Evolutionary conservation across 1,284 basidiomycete genomes (phyloP), one percentile per base, ranked within the genome.

Genomic region (Cutaneotrichosporon sp.): DNA sequence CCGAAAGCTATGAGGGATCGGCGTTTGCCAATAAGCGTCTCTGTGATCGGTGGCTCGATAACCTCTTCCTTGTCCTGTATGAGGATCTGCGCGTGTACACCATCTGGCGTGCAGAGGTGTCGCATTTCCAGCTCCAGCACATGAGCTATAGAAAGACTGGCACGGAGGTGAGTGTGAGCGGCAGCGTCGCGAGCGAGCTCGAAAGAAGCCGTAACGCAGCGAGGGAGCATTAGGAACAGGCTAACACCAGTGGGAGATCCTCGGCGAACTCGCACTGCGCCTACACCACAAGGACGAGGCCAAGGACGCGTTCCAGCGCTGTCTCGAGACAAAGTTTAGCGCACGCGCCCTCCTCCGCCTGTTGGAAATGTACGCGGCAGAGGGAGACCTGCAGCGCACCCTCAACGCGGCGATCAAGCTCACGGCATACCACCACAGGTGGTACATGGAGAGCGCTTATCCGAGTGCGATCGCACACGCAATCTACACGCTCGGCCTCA

Each of bases 31-130:
- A 95, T 80, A 99, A 99, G 83, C 85, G 97, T 40, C 82, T 99
- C 34, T 99, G 97, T 77, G 96, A 99, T 77, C 85, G 97, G 57
- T 99, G 96, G 96, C 84, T 99, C 60, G 76, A 98, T 78, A 99
- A 99, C 73, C 80, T 99, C 62, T 99, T 99, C 82, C 95, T 99
- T 92, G 94, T 98, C 2, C 83, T 98, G 5, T 98, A 98, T 78
- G 95, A 98, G 89, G 96, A 99, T 77, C 83, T 99, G 57, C 88
- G 97, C n/a, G 91, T 99, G 13, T 99, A 96, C 89, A 99, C 97
- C 0, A 99, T 99, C 75, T 99, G 97, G 88, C 88, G 96, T 22
- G 96, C 97, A 4, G 97, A 99, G 77, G 90, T 98, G n/a, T 92
- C 93, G 0, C 96, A 99, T 76, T 99, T 97, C 86, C 97, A 96